phyloP scores from a whole-genome alignment of 2,329 filamentous ascomycete species.

The Acrocalymma vagum region DNA sequence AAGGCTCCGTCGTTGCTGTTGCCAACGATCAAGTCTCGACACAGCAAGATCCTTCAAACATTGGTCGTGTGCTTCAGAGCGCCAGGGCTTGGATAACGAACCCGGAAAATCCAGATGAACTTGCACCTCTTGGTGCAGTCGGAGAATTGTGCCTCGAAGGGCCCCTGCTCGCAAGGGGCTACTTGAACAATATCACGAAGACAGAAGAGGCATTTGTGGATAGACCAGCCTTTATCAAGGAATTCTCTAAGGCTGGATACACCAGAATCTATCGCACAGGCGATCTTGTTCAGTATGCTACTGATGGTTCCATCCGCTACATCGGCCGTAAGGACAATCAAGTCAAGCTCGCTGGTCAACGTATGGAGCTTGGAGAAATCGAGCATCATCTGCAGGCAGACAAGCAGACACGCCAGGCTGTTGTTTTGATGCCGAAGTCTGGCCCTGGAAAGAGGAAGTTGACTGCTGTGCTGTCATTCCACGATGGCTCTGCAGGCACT shows the following conservation, averaged over 20 bases:
- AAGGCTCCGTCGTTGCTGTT: slow-evolving; percentile 34
- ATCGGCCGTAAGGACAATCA: slow-evolving; percentile 43
- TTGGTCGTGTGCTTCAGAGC: slow-evolving; percentile 32
- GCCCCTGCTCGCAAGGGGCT: slow-evolving; percentile 37
- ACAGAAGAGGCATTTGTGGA: slow-evolving; percentile 37
- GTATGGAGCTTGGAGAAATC: slow-evolving; percentile 46
- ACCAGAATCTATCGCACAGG: slow-evolving; percentile 42
- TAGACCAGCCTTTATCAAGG: slow-evolving; percentile 30
- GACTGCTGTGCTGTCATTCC: slow-evolving; percentile 53
- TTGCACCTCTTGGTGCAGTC: slow-evolving; percentile 38
- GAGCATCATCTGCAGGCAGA: slow-evolving; percentile 39
- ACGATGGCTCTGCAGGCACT: slow-evolving; percentile 19
- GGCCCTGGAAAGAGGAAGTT: slow-evolving; percentile 54
- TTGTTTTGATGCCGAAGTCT: slow-evolving; percentile 53
- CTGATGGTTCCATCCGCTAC: slow-evolving; percentile 37
- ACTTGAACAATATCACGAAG: slow-evolving; percentile 35
- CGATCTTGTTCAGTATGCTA: slow-evolving; percentile 39
- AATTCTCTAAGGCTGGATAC: slow-evolving; percentile 9
- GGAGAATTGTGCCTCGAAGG: slow-evolving; percentile 45
- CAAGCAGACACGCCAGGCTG: slow-evolving; percentile 44
- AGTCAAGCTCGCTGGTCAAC: slow-evolving; percentile 45
- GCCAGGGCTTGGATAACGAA: slow-evolving; percentile 38
- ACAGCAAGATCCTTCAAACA: slow-evolving; percentile 30
- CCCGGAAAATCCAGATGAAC: slow-evolving; percentile 31
- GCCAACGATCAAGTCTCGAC: slow-evolving; percentile 32